Evolutionary conservation across 495 filamentous ascomycete genomes (phyloP).

Genomic region (Aspergillus cavernicola): DNA sequence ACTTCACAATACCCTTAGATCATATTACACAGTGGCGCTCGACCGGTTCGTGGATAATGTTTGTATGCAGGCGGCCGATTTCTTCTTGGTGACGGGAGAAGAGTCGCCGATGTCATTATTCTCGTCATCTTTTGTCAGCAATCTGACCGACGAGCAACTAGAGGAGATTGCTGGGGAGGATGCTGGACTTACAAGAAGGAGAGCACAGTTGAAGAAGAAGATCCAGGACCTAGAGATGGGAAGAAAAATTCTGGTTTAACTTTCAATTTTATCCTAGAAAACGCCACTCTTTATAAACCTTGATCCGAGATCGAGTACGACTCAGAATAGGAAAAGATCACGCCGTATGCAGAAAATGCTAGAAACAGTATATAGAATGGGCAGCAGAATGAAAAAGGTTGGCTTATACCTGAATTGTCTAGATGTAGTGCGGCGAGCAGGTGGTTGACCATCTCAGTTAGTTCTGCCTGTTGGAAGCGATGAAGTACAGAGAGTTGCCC

Average conservation of each 20-base stretch:
- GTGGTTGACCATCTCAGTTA: no score
- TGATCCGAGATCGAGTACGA: no score
- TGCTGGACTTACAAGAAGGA: constrained; percentile 18
- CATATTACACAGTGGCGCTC: constrained; percentile 58
- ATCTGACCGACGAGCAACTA: constrained; percentile 33
- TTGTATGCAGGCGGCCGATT: constrained; percentile 39
- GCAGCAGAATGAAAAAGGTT: no score
- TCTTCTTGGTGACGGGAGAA: constrained; percentile 32
- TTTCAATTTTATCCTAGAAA: background rate
- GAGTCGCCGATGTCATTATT: constrained; percentile 31
- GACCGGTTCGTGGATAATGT: constrained; percentile 56
- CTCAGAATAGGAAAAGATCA: no score
- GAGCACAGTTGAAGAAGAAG: constrained; percentile 33
- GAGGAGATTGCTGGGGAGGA: constrained; percentile 47
- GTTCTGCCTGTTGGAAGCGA: no score
- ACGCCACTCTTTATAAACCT: no score
- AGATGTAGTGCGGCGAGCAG: no score
- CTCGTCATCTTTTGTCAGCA: constrained; percentile 31
- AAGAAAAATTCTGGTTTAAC: background rate
- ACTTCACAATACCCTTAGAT: constrained; percentile 53
- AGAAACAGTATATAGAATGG: no score
- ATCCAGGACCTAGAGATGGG: constrained; percentile 35
- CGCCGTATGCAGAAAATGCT: no score
- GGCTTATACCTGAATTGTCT: no score
- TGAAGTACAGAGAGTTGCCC: no score